phyloP scores from a whole-genome alignment of 2,329 filamentous ascomycete genomes.

The Herpotrichia juniperi region DNA sequence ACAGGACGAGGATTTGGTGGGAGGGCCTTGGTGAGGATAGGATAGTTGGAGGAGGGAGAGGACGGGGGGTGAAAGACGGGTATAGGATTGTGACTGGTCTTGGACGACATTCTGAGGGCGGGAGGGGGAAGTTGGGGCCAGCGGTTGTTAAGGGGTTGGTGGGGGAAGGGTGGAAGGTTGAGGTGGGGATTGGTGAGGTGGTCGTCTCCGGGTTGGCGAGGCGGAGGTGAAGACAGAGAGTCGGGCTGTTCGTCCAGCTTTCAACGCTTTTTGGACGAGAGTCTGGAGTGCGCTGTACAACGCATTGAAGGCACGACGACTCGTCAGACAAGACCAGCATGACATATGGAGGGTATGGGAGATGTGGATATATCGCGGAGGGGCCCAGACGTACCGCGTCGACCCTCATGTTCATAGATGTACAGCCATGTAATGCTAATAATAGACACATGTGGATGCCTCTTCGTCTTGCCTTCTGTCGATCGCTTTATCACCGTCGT shows the following conservation, averaged over 20 bases:
- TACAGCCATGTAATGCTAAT: neutral
- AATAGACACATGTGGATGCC: neutral
- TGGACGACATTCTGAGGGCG: slow-evolving; percentile 78
- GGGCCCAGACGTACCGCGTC: neutral
- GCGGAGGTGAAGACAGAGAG: slow-evolving; percentile 16
- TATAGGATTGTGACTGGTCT: slow-evolving; percentile 82
- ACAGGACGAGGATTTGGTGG: slow-evolving; percentile 79
- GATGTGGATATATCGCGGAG: neutral
- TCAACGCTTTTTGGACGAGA: neutral
- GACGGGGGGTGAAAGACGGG: slow-evolving; percentile 56
- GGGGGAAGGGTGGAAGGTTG: slow-evolving; percentile 82
- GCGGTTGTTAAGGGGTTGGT: slow-evolving; percentile 79
- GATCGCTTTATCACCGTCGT: too few relatives aligned
- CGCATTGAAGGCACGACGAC: too few relatives aligned
- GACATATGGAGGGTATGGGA: neutral
- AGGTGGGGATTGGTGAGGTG: slow-evolving; percentile 73
- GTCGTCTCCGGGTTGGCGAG: slow-evolving; percentile 66
- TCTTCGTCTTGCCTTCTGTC: too few relatives aligned
- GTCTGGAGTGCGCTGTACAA: neutral
- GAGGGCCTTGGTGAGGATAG: slow-evolving; percentile 69
- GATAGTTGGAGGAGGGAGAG: slow-evolving; percentile 53
- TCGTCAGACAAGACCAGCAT: neutral
- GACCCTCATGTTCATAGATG: neutral
- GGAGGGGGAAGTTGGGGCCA: slow-evolving; percentile 76
- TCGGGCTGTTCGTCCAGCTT: neutral